Evolutionary conservation across 2,329 filamentous ascomycete genomes (phyloP).

Genomic region (Aspergillus sp.): DNA sequence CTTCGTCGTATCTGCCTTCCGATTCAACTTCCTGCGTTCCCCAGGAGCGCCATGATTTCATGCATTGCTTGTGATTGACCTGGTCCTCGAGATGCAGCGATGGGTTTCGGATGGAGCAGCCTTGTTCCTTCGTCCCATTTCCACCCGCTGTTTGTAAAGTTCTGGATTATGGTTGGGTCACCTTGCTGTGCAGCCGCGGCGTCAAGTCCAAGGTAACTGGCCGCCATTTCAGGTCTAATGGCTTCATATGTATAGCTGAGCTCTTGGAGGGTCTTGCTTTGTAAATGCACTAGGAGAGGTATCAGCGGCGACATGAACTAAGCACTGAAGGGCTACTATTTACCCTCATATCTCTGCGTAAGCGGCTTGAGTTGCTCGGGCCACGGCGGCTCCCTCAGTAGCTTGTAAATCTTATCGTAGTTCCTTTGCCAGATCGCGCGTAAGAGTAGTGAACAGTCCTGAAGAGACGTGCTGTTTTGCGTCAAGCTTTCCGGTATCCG

Average conservation of each 20-base stretch:
- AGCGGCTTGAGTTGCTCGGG: slow-evolving; percentile 23
- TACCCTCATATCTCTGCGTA: slow-evolving; percentile 31
- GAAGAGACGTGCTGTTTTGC: slow-evolving; percentile 22
- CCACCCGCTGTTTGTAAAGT: slow-evolving; percentile 31
- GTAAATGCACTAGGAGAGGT: slow-evolving; percentile 24
- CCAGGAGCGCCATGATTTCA: slow-evolving; percentile 26
- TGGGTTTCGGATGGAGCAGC: slow-evolving; percentile 27
- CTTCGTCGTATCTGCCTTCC: not conserved
- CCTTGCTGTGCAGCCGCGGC: slow-evolving; percentile 16
- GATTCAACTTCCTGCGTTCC: slow-evolving; percentile 19
- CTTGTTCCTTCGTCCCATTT: slow-evolving; percentile 28
- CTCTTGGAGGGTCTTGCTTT: slow-evolving; percentile 31
- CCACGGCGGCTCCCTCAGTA: slow-evolving; percentile 28
- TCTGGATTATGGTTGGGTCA: slow-evolving; percentile 22
- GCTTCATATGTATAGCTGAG: slow-evolving; percentile 34
- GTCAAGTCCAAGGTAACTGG: slow-evolving; percentile 31
- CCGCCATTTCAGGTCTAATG: slow-evolving; percentile 29
- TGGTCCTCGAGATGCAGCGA: slow-evolving; percentile 10
- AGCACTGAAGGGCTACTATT: not conserved
- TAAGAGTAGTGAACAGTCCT: slow-evolving; percentile 29
- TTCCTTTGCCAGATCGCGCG: slow-evolving; percentile 33
- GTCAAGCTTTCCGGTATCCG: slow-evolving; percentile 27
- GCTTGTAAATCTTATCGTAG: slow-evolving; percentile 28
- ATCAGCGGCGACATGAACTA: slow-evolving; percentile 1
- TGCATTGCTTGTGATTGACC: slow-evolving; percentile 21